These are phyloP conservation scores for Trichaptum fuscoviolaceum DNA, from an alignment of 768 basidiomycete genomes.

Conservation along the genomic window DNA sequence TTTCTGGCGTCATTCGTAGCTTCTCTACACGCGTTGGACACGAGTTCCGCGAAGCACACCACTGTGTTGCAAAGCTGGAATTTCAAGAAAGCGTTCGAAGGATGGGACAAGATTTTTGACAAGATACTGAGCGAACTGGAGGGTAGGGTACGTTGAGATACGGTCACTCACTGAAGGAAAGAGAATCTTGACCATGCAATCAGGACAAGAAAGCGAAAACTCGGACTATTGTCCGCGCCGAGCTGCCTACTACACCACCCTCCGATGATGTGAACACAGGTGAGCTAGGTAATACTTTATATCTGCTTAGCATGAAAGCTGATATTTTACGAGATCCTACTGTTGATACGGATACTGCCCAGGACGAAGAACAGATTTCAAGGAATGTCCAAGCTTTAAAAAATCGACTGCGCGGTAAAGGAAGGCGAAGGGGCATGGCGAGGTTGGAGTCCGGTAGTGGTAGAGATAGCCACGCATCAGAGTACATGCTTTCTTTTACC, in stretches of 20 bases:
- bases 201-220: conserved; percentile 59
- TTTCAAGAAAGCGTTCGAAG: conserved; percentile 63
- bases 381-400: conserved; percentile 90
- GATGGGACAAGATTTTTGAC: conserved; percentile 81
- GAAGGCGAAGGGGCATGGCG: conserved; percentile 51
- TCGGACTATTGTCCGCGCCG: conserved; percentile 43
- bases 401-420: conserved; percentile 72
- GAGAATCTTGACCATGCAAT: background rate
- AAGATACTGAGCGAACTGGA: conserved; percentile 69
- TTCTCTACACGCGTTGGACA: conserved; percentile 64
- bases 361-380: conserved; percentile 87
- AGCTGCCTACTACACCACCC: conserved; percentile 35
- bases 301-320: background rate
- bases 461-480: conserved; percentile 62
- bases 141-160: conserved; percentile 65
- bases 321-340: background rate
- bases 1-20: conserved; percentile 80
- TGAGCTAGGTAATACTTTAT: conserved; percentile 25
- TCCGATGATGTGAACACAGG: conserved; percentile 59
- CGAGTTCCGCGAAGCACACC: conserved; percentile 31
- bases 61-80: conserved; percentile 50
- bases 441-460: conserved; percentile 50
- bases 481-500: conserved; percentile 43
- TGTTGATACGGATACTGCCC: conserved; percentile 38
- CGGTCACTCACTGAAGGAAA: conserved; percentile 9